Percentiles rank a stretch among this genome's conserved stretches.
Evolutionary conservation across 768 basidiomycete species (phyloP).

Genomic region (Coprinopsis cinerea): DNA sequence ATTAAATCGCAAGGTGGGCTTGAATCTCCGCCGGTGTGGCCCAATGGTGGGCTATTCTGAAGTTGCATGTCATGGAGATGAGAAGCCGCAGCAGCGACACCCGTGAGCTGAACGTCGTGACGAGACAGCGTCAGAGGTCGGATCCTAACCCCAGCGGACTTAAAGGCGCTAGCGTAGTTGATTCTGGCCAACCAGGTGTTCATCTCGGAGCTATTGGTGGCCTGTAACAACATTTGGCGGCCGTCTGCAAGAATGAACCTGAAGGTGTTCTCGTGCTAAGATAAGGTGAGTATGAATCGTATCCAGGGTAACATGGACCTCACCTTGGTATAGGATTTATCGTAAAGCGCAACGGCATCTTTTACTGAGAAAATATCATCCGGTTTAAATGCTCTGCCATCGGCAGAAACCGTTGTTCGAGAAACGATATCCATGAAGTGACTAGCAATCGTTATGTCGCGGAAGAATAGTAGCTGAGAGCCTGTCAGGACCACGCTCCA

Average conservation of each 20-base stretch:
- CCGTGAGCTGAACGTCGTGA: slow-evolving; percentile 69
- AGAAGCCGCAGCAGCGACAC: slow-evolving; percentile 80
- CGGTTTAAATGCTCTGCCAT: slow-evolving; percentile 41
- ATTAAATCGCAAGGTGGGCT: slow-evolving; percentile 34
- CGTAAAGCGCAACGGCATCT: slow-evolving; percentile 74
- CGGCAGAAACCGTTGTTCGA: slow-evolving; percentile 21
- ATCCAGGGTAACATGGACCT: slow-evolving; percentile 11
- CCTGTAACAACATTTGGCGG: slow-evolving; percentile 78
- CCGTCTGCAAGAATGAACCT: slow-evolving; percentile 72
- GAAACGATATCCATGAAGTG: slow-evolving; percentile 31
- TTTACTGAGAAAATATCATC: slow-evolving; percentile 82
- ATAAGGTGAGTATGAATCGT: slow-evolving; percentile 1
- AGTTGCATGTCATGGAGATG: slow-evolving; percentile 67
- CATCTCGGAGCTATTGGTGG: slow-evolving; percentile 61
- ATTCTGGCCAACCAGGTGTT: slow-evolving; percentile 89
- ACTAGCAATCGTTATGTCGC: slow-evolving; percentile 52
- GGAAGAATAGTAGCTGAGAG: slow-evolving; percentile 89
- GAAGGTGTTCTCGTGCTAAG: slow-evolving; percentile 65
- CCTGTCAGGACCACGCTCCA: slow-evolving; percentile 84
- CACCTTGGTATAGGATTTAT: slow-evolving; percentile 75
- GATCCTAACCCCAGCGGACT: slow-evolving; percentile 76
- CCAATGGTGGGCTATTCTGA: slow-evolving; percentile 21
- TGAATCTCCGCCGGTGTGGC: slow-evolving; percentile 37
- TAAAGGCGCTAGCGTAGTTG: slow-evolving; percentile 94
- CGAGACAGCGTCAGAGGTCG: slow-evolving; percentile 65